Evolutionary conservation across 306 rosid species (phyloP).

Genomic region (Vachellia collinsii): DNA sequence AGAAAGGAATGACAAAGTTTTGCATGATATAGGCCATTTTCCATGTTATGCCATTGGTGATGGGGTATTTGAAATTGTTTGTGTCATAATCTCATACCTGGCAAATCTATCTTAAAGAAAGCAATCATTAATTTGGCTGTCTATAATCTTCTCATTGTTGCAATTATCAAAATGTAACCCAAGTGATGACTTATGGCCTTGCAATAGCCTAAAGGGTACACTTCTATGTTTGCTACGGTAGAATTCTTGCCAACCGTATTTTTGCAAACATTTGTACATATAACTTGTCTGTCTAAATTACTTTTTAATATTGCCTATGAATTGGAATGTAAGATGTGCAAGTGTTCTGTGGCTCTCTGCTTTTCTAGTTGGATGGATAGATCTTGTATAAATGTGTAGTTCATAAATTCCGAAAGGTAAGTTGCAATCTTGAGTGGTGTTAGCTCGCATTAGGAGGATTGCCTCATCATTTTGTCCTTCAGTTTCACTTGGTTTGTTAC

Average conservation of each 20-base stretch:
- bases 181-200: neutral
- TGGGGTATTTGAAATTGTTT: slow-evolving; percentile 1
- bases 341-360: neutral
- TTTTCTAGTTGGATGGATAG: neutral
- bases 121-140: neutral
- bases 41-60: neutral
- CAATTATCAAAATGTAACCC: neutral
- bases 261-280: neutral
- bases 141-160: neutral
- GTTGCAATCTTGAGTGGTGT: neutral
- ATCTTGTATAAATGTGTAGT: neutral
- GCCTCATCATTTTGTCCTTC: neutral
- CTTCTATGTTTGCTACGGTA: neutral
- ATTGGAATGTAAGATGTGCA: no score
- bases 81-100: neutral
- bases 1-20: slow-evolving; percentile 5
- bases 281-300: neutral
- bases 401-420: neutral
- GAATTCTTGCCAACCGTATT: slow-evolving; percentile 1
- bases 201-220: neutral
- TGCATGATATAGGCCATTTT: neutral
- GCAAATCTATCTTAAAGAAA: neutral
- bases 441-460: slow-evolving; percentile 7
- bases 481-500: slow-evolving; percentile 3
- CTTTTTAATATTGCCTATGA: no score